These are phyloP conservation scores for Diaporthe sp. DNA, from an alignment of 2,329 filamentous ascomycete genomes.

Conservation along the genomic window DNA sequence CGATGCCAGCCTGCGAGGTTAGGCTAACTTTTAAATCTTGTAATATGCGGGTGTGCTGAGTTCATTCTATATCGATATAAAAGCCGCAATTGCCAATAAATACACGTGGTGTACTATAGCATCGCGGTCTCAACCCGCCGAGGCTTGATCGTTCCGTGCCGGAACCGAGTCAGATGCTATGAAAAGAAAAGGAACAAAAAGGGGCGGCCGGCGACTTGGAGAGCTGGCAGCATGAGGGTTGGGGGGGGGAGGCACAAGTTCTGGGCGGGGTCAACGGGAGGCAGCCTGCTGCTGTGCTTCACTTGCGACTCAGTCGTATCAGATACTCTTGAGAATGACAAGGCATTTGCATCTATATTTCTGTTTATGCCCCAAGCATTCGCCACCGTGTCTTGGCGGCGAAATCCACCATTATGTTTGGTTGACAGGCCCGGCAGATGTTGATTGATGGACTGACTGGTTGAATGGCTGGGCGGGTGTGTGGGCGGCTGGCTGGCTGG, in stretches of 20 bases:
- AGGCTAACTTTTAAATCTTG: slow-evolving; percentile 2
- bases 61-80: background rate
- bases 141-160: background rate
- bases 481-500: background rate
- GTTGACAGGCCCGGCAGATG: background rate
- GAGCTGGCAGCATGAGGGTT: background rate
- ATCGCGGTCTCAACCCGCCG: background rate
- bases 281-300: background rate
- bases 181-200: background rate
- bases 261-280: background rate
- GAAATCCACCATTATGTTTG: background rate
- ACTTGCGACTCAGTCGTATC: background rate
- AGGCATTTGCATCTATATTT: background rate
- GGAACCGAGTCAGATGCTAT: background rate
- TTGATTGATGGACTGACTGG: background rate
- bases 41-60: background rate
- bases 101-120: background rate
- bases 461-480: background rate
- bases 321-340: background rate
- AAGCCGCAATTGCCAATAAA: background rate
- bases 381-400: background rate
- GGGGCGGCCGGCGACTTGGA: background rate
- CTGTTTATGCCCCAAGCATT: background rate
- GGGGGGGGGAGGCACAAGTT: background rate
- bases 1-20: background rate